A percentile compares a stretch with the other conserved stretches of the same genome.
Conservation (phyloP, 371 early-diverging fungal species). For the Circinella minor region DNA sequence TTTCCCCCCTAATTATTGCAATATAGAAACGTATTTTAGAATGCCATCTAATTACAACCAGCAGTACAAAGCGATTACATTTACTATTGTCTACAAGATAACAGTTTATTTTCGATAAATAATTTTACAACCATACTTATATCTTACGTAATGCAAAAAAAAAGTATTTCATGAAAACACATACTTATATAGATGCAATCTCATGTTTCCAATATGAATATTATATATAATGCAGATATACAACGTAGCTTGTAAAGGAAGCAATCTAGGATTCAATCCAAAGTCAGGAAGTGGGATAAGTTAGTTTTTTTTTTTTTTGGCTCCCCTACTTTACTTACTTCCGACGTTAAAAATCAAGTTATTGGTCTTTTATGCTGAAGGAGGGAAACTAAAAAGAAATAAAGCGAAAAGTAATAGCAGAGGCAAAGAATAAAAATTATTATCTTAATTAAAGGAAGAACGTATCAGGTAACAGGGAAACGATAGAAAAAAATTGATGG, state of each 20-base stretch:
- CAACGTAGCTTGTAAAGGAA: not conserved
- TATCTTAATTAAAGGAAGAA: too few relatives aligned
- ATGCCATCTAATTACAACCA: conserved; percentile 80
- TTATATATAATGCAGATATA: too few relatives aligned
- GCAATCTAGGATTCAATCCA: not conserved
- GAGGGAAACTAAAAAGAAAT: too few relatives aligned
- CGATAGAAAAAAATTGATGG: too few relatives aligned
- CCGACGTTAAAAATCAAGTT: not conserved
- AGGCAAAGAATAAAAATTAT: too few relatives aligned
- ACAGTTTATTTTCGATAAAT: conserved; percentile 77
- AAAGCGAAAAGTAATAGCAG: too few relatives aligned
- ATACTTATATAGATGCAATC: too few relatives aligned
- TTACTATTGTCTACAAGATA: conserved; percentile 86
- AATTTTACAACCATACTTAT: not conserved
- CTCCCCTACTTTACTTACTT: not conserved
- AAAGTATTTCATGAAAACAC: not conserved
- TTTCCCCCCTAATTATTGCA: conserved; percentile 51
- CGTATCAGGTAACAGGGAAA: too few relatives aligned
- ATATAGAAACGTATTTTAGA: conserved; percentile 61
- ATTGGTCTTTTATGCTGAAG: too few relatives aligned
- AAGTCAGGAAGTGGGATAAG: not conserved
- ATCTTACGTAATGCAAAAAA: not conserved
- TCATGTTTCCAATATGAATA: too few relatives aligned
- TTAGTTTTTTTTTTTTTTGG: not conserved
- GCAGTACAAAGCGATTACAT: conserved; percentile 64